Evolutionary conservation across 768 basidiomycete species (phyloP).

Genomic region (Daedaleopsis nitida): DNA sequence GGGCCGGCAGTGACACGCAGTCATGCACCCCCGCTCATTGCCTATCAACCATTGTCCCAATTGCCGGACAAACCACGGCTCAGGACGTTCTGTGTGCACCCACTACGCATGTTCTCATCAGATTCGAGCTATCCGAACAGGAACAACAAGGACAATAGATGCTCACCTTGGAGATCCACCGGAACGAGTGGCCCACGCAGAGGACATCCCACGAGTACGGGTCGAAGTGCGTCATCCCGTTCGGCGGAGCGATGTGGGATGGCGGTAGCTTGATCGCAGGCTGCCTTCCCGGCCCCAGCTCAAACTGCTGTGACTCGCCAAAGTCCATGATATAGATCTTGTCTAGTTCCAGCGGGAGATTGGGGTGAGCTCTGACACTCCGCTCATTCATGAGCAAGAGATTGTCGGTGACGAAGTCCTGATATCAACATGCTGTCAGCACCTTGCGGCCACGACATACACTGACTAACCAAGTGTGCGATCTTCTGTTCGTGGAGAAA

Average conservation of each 20-base stretch:
- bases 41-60: background rate
- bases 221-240: background rate
- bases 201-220: constrained; percentile 8
- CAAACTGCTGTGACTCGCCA: background rate
- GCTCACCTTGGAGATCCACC: background rate
- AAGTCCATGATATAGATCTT: constrained; percentile 10
- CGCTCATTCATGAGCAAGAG: background rate
- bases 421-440: background rate
- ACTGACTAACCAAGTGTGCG: background rate
- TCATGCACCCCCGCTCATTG: constrained; percentile 1
- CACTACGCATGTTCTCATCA: no score
- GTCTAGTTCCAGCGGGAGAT: background rate
- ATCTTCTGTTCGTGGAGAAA: background rate
- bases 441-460: background rate
- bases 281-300: background rate
- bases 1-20: background rate
- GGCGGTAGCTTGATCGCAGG: background rate
- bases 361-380: background rate
- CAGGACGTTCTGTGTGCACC: background rate
- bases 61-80: background rate
- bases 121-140: background rate
- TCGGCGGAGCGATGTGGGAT: background rate
- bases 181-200: background rate
- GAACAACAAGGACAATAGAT: background rate
- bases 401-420: background rate